phyloP scores from a whole-genome alignment of 2,329 filamentous ascomycete species.

The Colletotrichum camelliae region DNA sequence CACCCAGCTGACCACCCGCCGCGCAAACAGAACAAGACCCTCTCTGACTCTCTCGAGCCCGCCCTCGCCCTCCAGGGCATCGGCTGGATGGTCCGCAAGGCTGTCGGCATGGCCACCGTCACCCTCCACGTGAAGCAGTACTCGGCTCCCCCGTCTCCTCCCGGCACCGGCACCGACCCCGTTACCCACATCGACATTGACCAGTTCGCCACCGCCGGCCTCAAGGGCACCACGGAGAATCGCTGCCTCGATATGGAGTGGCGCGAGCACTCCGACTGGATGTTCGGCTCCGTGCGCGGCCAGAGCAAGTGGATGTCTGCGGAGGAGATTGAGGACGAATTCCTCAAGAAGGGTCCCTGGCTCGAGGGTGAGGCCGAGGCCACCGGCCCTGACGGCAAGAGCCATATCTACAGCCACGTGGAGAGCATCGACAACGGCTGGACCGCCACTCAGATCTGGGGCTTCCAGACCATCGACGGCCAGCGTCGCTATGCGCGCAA shows the following conservation, averaged over 20 bases:
- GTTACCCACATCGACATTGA: slow-evolving; percentile 72
- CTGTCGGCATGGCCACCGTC: slow-evolving; percentile 71
- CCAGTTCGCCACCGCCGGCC: slow-evolving; percentile 73
- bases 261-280: slow-evolving; percentile 75
- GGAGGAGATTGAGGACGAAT: slow-evolving; percentile 59
- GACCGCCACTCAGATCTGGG: slow-evolving; percentile 65
- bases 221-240: slow-evolving; percentile 67
- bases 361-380: slow-evolving; percentile 57
- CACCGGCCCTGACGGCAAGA: slow-evolving; percentile 60
- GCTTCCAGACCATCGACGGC: slow-evolving; percentile 60
- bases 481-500: slow-evolving; percentile 59
- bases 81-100: slow-evolving; percentile 75
- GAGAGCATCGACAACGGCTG: slow-evolving; percentile 57
- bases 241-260: slow-evolving; percentile 56
- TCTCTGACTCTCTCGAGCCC: slow-evolving; percentile 73
- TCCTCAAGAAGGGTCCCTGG: slow-evolving; percentile 61
- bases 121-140: slow-evolving; percentile 68
- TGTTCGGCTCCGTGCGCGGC: slow-evolving; percentile 77
- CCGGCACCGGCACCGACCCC: slow-evolving; percentile 41
- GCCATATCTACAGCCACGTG: slow-evolving; percentile 70
- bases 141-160: slow-evolving; percentile 46
- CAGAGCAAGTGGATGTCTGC: slow-evolving; percentile 55
- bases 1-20: not conserved
- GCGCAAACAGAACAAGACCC: slow-evolving; percentile 68
- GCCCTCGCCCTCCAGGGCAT: slow-evolving; percentile 76